Conservation (phyloP, 2,329 filamentous ascomycete species). For the Raffaelea arxii region DNA sequence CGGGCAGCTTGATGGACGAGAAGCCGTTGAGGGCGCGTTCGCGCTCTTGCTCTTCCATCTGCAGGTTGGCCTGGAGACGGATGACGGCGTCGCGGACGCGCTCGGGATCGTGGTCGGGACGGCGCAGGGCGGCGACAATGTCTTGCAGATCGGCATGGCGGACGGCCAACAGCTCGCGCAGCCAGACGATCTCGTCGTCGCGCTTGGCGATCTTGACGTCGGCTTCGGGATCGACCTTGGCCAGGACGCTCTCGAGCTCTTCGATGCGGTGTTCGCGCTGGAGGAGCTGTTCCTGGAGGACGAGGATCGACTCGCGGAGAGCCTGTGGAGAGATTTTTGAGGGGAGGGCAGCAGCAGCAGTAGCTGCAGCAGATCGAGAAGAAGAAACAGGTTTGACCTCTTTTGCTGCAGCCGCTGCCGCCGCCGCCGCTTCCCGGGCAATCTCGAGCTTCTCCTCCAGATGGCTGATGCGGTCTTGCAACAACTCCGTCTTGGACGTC, state of each 20-base stretch:
- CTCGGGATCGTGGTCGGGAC: constrained; percentile 66
- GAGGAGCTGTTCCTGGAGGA: constrained; percentile 92
- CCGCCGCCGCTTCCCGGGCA: constrained; percentile 75
- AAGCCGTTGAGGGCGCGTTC: constrained; percentile 70
- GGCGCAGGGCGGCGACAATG: constrained; percentile 70
- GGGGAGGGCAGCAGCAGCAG: constrained; percentile 41
- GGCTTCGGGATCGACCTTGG: constrained; percentile 64
- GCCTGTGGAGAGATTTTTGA: constrained; percentile 93
- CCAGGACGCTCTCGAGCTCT: constrained; percentile 64
- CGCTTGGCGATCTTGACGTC: constrained; percentile 78
- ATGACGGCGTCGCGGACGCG: constrained; percentile 84
- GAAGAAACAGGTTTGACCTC: no score
- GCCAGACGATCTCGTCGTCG: constrained; percentile 89
- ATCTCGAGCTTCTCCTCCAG: constrained; percentile 88
- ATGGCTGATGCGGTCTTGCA: constrained; percentile 75
- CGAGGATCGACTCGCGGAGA: constrained; percentile 88
- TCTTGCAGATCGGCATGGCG: constrained; percentile 87
- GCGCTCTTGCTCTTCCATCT: constrained; percentile 96
- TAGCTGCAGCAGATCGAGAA: background rate
- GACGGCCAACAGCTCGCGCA: constrained; percentile 85
- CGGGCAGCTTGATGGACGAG: constrained; percentile 58
- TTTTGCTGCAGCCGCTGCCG: constrained; percentile 69
- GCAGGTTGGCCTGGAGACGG: constrained; percentile 82
- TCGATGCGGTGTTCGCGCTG: constrained; percentile 88
- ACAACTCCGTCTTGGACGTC: constrained; percentile 73